Evolutionary conservation across 352 stramenopile species (phyloP), one percentile per base, ranked within the genome.

Genomic region (Peronospora tabacina): DNA sequence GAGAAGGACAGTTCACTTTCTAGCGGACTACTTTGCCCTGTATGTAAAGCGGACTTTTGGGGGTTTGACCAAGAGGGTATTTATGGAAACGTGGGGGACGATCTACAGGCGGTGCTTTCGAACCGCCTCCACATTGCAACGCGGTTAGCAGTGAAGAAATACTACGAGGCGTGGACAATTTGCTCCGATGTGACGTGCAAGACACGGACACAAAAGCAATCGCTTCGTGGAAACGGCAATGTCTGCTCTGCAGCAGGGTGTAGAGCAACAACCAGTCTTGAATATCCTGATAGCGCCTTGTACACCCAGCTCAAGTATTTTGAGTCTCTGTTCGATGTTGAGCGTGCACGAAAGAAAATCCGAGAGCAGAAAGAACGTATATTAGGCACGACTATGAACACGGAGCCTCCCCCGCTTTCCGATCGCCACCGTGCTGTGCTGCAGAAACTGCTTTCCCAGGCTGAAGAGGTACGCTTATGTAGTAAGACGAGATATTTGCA

Each of bases 261-360:
- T 75, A 93, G 90, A 54, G 94, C 94, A 10, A 74, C 78, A 3
- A 85, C 97, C 36, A 76, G 63, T 26, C 72, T 90, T 51, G 82
- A 97, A 56, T 97, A 89, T 50, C 81, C 82, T 0, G 93, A 98
- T 58, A 82, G 72, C 41, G 70, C 74, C 13, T 66, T 98, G 16
- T 96, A 98, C 55, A 98, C 86, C 15, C 96, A 99, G 63, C 82
- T 98, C 37, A 98, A 98, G 67, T 98, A 96, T 59, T 94, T 97
- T 48, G 90, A 97, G 63, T 89, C 88, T 19, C 77, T 99, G 7
- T 98, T 98, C 49, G 90, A 98, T 65, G 55, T 96, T 10, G 76
- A 95, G 15, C 92, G 85, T 22, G 86, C 84, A 7, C 66, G 96
- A 64, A 84, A 84, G 41, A 94, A 87, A 41, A 75, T 87, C 24